Evolutionary conservation across 495 filamentous ascomycete species (phyloP), one percentile per base, ranked within the genome.

Genomic region (Lophiostoma macrostomum): DNA sequence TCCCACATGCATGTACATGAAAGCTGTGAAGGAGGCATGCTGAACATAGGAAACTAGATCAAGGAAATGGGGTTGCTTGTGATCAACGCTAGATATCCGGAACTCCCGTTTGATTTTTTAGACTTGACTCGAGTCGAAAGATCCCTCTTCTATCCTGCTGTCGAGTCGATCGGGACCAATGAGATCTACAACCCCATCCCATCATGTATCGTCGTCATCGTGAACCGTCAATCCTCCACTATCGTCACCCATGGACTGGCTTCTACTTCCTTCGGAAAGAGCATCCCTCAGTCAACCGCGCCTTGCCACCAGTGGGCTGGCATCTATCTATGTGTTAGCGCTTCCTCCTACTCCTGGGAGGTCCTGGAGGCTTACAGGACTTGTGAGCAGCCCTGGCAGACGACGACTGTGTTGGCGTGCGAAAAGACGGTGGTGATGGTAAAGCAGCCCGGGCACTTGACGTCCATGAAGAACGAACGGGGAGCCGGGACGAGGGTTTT

Each of bases 401-500:
- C 91, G 74, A 98, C 93, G 72, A 98, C 93, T 69, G 93, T 98
- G 80, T 98, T 93, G 72, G 93, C 93, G 81, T 98, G 93, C 53
- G 91, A 96, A 87, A 96, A 98, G 74, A 98, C 93, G 73, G 91
- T 96, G 70, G 93, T 98, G 83, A 98, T 98, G 67, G 89, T 96
- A 86, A 98, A 98, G 86, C 93, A 98, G 69, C 93, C 93, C 70
- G 91, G 93, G 85, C 93, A 98, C 82, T 96, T 98, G 14, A 98
- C 93, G 67, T 98, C 93, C 93, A 98, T 98, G 84, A 98, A 98
- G 85, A 97, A 98, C 64, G 90, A 96, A 67, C 93, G 88, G 58
- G 93, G 93, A 53, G 82, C 84, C 65, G 93, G 93, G 68, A 98
- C 93, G 67, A 98, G 85, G 49, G 80, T 87, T 93, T 98, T 98